Conservation (phyloP, 345 rosid genomes). For the Boechera stricta region DNA sequence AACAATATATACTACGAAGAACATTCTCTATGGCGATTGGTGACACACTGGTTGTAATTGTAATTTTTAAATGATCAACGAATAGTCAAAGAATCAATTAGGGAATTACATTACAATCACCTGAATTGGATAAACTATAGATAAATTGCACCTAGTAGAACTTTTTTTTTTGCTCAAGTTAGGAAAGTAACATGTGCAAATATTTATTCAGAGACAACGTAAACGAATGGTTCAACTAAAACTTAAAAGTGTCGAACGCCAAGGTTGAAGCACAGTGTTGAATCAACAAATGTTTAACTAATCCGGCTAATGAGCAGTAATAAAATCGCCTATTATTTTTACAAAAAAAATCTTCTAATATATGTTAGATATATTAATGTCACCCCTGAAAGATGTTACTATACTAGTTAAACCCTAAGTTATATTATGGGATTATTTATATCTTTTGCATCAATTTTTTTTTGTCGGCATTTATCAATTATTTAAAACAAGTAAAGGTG, state of each 20-base stretch:
- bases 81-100: background rate
- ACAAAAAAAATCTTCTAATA: background rate
- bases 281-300: background rate
- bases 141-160: background rate
- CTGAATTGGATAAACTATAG: background rate
- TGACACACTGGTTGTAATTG: background rate
- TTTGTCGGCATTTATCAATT: background rate
- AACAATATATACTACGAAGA: background rate
- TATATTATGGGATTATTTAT: no score
- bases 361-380: background rate
- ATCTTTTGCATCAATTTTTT: no score
- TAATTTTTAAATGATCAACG: background rate
- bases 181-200: background rate
- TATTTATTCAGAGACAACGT: background rate
- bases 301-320: background rate
- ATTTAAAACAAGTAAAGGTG: background rate
- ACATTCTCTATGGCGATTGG: conserved; percentile 8
- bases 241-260: background rate
- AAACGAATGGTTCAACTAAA: background rate
- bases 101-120: background rate
- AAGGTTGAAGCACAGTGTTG: background rate
- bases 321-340: no score
- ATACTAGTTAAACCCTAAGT: no score
- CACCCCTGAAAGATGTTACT: background rate
- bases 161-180: background rate